Evolutionary conservation across 192 early-diverging fungal genomes (phyloP).

Genomic region (Coemansia sp.): DNA sequence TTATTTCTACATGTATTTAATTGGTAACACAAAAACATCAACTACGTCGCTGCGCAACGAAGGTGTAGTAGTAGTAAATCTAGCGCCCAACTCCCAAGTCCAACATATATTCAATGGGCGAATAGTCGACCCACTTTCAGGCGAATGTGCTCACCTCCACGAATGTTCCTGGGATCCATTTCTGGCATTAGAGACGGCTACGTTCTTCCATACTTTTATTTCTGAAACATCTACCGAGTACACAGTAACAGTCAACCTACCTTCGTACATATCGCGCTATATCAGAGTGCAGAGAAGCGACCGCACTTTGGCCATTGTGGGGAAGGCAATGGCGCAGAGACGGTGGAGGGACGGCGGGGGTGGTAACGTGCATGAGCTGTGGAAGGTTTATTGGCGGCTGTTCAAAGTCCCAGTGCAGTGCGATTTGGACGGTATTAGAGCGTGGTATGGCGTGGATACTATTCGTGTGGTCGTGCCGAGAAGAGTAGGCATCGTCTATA

Average conservation of each 20-base stretch:
- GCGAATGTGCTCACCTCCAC: conserved; percentile 15
- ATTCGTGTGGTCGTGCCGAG: conserved; percentile 29
- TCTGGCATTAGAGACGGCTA: conserved; percentile 17
- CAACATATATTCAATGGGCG: conserved; percentile 38
- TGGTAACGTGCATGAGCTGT: conserved; percentile 37
- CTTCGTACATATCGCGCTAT: conserved; percentile 35
- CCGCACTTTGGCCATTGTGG: conserved; percentile 35
- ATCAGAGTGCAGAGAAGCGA: conserved; percentile 30
- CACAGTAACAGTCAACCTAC: conserved; percentile 24
- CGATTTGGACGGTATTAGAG: conserved; percentile 11
- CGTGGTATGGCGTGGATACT: conserved; percentile 25
- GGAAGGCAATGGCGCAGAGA: conserved; percentile 40
- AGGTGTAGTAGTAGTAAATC: conserved; percentile 26
- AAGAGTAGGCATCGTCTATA: conserved; percentile 5
- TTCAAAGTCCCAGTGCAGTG: conserved; percentile 34
- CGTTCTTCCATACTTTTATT: conserved; percentile 33
- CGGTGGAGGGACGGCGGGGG: conserved; percentile 25
- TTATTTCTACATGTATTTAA: conserved; percentile 9
- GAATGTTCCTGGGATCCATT: conserved; percentile 46
- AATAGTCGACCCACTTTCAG: conserved; percentile 15
- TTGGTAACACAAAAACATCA: conserved; percentile 6
- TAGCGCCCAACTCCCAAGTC: conserved; percentile 22
- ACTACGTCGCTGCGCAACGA: conserved; percentile 29
- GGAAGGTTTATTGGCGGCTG: conserved; percentile 41
- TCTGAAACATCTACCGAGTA: conserved; percentile 18